Conservation (phyloP, 1,284 basidiomycete species). For the Rhodotorula mucilaginosa region DNA sequence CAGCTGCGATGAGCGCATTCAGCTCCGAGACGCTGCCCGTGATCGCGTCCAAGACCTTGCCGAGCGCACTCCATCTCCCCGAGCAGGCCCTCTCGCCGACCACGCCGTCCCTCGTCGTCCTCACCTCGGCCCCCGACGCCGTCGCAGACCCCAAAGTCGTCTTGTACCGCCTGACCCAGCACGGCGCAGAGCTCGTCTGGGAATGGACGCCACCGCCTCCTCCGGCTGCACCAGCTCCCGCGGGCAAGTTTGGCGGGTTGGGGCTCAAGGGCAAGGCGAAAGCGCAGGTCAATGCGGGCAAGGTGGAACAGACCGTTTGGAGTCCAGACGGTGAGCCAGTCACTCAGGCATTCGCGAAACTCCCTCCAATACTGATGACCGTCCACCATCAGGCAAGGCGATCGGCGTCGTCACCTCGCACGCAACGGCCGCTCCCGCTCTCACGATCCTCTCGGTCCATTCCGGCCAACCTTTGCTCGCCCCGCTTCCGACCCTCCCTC, state of each 20-base stretch:
- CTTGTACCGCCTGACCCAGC: constrained; percentile 8
- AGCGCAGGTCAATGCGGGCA: constrained; percentile 7
- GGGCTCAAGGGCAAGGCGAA: constrained; percentile 29
- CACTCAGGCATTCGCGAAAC: background rate
- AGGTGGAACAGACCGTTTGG: constrained; percentile 20
- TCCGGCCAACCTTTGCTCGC: constrained; percentile 14
- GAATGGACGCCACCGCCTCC: constrained; percentile 21
- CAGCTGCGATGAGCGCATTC: background rate
- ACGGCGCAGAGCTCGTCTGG: constrained; percentile 24
- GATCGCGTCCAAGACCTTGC: constrained; percentile 13
- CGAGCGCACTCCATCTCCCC: background rate
- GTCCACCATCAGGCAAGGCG: constrained; percentile 9
- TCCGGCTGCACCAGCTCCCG: background rate
- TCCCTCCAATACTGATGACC: background rate
- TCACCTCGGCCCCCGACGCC: constrained; percentile 3
- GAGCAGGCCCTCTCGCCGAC: constrained; percentile 10
- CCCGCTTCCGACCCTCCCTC: background rate
- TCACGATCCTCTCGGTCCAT: constrained; percentile 32
- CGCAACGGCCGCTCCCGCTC: constrained; percentile 6
- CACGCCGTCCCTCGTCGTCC: constrained; percentile 20
- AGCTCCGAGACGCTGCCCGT: background rate
- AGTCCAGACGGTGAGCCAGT: constrained; percentile 18
- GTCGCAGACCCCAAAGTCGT: constrained; percentile 11
- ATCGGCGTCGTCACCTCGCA: constrained; percentile 20
- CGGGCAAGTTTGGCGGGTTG: constrained; percentile 11